phyloP scores from a whole-genome alignment of 179 eudicot genomes.

The Silene coronaria region DNA sequence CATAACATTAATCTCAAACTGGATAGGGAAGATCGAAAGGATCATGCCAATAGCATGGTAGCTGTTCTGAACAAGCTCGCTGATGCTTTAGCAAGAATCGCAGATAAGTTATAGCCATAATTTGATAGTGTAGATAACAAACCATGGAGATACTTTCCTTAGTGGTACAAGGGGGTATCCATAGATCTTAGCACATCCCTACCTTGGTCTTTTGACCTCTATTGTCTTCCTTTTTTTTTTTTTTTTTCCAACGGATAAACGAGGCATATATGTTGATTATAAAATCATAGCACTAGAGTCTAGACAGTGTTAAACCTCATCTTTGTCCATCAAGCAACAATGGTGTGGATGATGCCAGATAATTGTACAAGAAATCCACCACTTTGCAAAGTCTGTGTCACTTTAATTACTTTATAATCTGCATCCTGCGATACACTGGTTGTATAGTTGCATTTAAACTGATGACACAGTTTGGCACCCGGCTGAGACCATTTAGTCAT shows the following conservation, averaged over 20 bases:
- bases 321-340: neutral
- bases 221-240: neutral
- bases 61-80: conserved; percentile 72
- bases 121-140: neutral
- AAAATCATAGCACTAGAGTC: neutral
- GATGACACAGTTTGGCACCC: no score
- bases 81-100: conserved; percentile 75
- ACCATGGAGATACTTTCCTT: neutral
- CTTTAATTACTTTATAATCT: no score
- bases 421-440: no score
- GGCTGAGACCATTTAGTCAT: no score
- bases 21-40: conserved; percentile 73
- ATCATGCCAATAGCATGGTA: conserved; percentile 50
- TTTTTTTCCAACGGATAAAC: conserved; percentile 1
- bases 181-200: neutral
- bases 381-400: neutral
- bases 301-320: neutral
- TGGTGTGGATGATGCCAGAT: neutral
- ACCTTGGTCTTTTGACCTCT: neutral
- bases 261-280: neutral
- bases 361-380: neutral
- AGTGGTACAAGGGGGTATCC: neutral
- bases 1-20: conserved; percentile 53
- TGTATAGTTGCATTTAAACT: no score
- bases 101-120: conserved; percentile 63